phyloP scores from a whole-genome alignment of 108 stramenopile genomes.

The Schizochytrium sp. region DNA sequence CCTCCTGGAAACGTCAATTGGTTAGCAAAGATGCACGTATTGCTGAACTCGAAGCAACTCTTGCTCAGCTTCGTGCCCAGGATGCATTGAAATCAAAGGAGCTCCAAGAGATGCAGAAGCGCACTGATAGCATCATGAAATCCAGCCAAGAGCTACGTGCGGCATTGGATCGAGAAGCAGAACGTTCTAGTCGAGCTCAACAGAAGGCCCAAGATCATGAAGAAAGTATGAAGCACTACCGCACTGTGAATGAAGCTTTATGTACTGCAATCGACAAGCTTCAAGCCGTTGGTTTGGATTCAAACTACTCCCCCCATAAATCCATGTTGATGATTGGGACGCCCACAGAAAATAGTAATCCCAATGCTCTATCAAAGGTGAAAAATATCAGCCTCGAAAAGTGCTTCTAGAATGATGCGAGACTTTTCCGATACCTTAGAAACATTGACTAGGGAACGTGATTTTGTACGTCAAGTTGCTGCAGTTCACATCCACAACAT shows the following conservation, averaged over 20 bases:
- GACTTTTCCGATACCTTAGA: not conserved
- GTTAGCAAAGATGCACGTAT: slow-evolving; percentile 13
- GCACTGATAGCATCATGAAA: not conserved
- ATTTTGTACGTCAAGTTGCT: slow-evolving; percentile 3
- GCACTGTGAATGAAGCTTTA: not conserved
- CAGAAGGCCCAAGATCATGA: not conserved
- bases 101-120: not conserved
- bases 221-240: not conserved
- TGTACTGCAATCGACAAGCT: slow-evolving; percentile 40
- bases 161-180: not conserved
- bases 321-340: not conserved
- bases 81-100: slow-evolving; percentile 6
- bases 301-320: not conserved
- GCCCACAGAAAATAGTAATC: not conserved
- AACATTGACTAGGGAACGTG: not conserved
- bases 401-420: not conserved
- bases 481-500: not conserved
- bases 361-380: not conserved
- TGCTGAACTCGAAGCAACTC: not conserved
- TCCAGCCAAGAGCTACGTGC: slow-evolving; percentile 8
- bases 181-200: not conserved
- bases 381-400: not conserved
- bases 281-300: not conserved
- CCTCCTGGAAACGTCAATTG: not conserved
- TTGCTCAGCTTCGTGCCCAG: not conserved